phyloP scores from a whole-genome alignment of 2,329 filamentous ascomycete species.

The Beauveria brongniartii region DNA sequence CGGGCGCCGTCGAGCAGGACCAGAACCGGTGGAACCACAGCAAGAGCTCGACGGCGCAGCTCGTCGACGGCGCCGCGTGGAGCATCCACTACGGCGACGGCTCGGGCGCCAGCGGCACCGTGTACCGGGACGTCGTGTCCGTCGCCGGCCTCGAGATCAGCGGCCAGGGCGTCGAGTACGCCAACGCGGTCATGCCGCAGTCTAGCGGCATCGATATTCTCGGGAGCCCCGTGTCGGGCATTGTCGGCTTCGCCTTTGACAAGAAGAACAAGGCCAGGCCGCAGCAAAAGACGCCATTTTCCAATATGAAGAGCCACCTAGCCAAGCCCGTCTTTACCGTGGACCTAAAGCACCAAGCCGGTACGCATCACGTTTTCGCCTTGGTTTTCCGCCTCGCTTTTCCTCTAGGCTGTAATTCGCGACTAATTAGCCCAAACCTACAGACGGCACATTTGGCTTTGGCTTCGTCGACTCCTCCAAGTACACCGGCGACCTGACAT shows the following conservation, averaged over 20 bases:
- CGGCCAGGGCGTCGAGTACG: conserved; percentile 35
- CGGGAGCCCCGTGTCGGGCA: conserved; percentile 19
- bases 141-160: conserved; percentile 33
- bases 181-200: conserved; percentile 29
- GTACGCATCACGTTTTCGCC: conserved; percentile 9
- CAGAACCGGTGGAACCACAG: conserved; percentile 31
- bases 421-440: neutral
- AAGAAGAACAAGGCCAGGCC: conserved; percentile 34
- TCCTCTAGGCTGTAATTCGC: neutral
- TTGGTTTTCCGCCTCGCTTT: no score
- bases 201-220: conserved; percentile 39
- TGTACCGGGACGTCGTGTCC: conserved; percentile 35
- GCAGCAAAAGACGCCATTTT: conserved; percentile 36
- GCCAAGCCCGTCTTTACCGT: conserved; percentile 54
- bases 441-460: conserved; percentile 62
- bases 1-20: conserved; percentile 19
- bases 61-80: conserved; percentile 30
- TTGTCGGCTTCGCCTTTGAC: conserved; percentile 29
- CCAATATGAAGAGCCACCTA: conserved; percentile 20
- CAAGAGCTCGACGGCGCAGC: conserved; percentile 30
- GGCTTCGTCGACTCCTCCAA: conserved; percentile 58
- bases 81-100: conserved; percentile 35
- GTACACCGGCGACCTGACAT: conserved; percentile 55
- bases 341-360: conserved; percentile 46
- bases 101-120: conserved; percentile 32